phyloP scores from a whole-genome alignment of 192 early-diverging fungal genomes.

The Coemansia sp. region DNA sequence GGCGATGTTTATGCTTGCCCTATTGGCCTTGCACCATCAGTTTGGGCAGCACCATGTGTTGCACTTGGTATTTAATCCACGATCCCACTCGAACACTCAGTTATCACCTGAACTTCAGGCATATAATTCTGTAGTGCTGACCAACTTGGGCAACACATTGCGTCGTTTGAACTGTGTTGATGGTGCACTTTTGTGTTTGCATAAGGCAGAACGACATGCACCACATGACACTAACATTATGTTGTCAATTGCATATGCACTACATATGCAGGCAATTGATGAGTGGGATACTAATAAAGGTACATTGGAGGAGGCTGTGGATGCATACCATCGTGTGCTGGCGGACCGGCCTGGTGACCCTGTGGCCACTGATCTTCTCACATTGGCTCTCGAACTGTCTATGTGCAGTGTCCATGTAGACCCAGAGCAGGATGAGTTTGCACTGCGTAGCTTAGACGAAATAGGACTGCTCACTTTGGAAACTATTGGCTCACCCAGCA shows the following conservation, averaged over 20 bases:
- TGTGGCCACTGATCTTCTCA: conserved; percentile 42
- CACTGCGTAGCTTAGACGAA: conserved; percentile 10
- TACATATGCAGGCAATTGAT: conserved; percentile 30
- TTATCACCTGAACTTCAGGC: conserved; percentile 18
- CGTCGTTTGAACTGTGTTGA: conserved; percentile 23
- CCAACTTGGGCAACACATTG: conserved; percentile 43
- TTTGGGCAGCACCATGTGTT: conserved; percentile 15
- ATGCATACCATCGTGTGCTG: conserved; percentile 42
- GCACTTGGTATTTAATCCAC: conserved; percentile 11
- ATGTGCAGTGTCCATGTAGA: too few relatives aligned
- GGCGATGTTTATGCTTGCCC: conserved; percentile 18
- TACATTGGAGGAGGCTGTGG: conserved; percentile 41
- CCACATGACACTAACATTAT: conserved; percentile 32
- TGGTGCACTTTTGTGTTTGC: conserved; percentile 28
- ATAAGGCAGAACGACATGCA: conserved; percentile 13
- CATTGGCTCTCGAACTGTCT: conserved; percentile 45
- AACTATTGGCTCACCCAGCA: background rate
- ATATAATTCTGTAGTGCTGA: conserved; percentile 23
- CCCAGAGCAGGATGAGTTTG: background rate
- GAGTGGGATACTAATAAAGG: background rate
- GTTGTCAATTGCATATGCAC: conserved; percentile 31
- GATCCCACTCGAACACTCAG: background rate
- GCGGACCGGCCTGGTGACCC: conserved; percentile 38
- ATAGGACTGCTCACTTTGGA: conserved; percentile 9
- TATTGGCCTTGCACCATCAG: conserved; percentile 2